Base-by-base conservation (phyloP, 768 basidiomycete genomes). In the Melanogaster broomeanus region DNA sequence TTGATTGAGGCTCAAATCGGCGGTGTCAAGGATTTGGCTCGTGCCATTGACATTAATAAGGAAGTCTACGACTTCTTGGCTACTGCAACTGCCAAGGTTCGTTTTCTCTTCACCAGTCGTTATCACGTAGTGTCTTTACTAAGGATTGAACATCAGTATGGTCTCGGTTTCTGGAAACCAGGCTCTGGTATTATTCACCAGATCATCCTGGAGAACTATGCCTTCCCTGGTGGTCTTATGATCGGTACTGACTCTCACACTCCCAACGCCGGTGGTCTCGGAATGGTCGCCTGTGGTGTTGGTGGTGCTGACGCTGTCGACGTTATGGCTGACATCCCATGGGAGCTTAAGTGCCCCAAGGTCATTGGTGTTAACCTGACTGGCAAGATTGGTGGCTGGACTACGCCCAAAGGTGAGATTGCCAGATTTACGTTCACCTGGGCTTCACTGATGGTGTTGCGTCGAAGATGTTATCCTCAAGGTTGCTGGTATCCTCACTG, bases 271-370 rank as follows among this genome's bases (percentile, higher is more conserved):
- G 97, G 97, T 71, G 97, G 97, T 79, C 86, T 99, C 61, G 97
- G 95, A 61, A 98, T 98, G 97, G 80, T 98, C 70, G 96, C 96
- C 41, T 96, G 96, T 72, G 97, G 97, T 83, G 97, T 98, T 60
- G 97, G 97, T 66, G 97, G 97, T 77, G 96, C 96, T 45, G 96
- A 99, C 66, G 96, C 97, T 28, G 96, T 99, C 64, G 97, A 99
- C 61, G 97, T 98, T 60, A 99, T 99, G 93, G 94, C 97, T 65
- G 84, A 74, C 60, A 84, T 98, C 67, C 95, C 97, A 68, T 99
- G 97, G 97, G 97, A 98, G 72, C 84, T 99, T 57, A 98, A 98
- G 77, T 95, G 94, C 72, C 97, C 96, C 72, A 98, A 99, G 83
- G 91, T 93, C 61, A 98, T 98, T 58, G 96, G 96, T 77, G 93